Base-by-base conservation (phyloP, 805 yeast genomes). In the Cyberlindnera saturnus region DNA sequence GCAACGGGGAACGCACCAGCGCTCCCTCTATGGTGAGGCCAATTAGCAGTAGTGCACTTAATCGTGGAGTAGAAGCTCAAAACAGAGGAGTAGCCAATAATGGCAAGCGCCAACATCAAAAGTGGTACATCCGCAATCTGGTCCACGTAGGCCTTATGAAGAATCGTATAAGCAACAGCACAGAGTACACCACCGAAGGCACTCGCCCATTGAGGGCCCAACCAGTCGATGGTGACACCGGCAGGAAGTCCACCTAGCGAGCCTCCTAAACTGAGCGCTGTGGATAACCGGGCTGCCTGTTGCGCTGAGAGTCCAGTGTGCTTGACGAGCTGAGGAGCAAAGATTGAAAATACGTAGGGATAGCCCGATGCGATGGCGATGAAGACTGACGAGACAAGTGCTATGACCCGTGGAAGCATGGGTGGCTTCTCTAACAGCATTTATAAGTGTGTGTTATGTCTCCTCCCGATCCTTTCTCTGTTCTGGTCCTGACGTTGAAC, bases 331-430 rank as follows among this genome's bases (percentile, higher is more conserved):
- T 84, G 89, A 2, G 91, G 90, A 1, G 88, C 80, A 56, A 78
- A 85, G n/a, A 79, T 76, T 0, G 90, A 86, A 57, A 79, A 85
- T 13, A 82, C 64, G 53, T 85, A 85, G 0, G 87, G 85, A 3
- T 89, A 83, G 3, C 93, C 91, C 3, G 87, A 73, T 0, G 83
- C 88, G 38, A 83, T 53, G 0, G 86, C 74, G 8, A 80, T 80
- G 15, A 81, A 55, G 10, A 50, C 47, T 2, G 52, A 37, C 8
- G 57, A 53, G 2, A 54, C 43, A 9, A 58, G 60, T 36, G 44
- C 40, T 35, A 17, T 28, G 14, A 46, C 37, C 3, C 49, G 40
- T 2, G 51, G 48, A 3, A 36, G 43, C 13, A 47, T 19, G 23
- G 48, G 48, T 3, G 46, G 43, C 14, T 34, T 20, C 16, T 34